These are phyloP conservation scores for Talaromyces sp. DNA, from an alignment of 2,329 filamentous ascomycete genomes.

Conservation along the genomic window DNA sequence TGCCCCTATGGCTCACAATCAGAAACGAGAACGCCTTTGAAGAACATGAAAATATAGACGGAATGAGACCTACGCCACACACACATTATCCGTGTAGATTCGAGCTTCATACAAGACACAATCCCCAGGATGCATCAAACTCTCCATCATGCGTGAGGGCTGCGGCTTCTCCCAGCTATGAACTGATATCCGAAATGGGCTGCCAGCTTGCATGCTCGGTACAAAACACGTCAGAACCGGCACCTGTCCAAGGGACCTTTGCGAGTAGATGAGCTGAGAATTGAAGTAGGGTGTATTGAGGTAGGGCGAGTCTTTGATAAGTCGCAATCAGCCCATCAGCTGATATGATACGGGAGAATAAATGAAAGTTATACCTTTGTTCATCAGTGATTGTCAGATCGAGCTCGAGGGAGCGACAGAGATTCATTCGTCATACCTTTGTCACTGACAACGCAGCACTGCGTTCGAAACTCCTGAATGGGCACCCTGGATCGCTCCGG, in stretches of 20 bases:
- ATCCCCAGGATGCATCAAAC: constrained; percentile 56
- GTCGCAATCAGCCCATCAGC: constrained; percentile 7
- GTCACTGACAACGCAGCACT: constrained; percentile 64
- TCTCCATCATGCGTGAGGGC: constrained; percentile 55
- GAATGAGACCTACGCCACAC: constrained; percentile 54
- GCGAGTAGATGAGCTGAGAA: constrained; percentile 39
- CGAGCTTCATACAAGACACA: constrained; percentile 61
- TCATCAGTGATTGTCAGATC: neutral
- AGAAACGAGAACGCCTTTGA: neutral
- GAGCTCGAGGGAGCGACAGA: neutral
- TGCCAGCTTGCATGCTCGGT: constrained; percentile 57
- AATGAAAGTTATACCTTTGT: neutral
- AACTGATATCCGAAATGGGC: constrained; percentile 67
- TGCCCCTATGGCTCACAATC: constrained; percentile 45
- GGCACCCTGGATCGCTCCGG: constrained; percentile 65
- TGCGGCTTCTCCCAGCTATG: constrained; percentile 67
- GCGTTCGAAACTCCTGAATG: constrained; percentile 76
- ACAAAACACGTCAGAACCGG: constrained; percentile 70
- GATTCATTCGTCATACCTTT: constrained; percentile 31
- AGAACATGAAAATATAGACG: neutral
- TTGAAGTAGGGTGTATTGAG: constrained; percentile 23
- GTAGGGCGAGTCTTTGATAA: constrained; percentile 51
- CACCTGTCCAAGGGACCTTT: constrained; percentile 42
- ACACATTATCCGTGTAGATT: constrained; percentile 64
- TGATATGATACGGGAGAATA: neutral